Evolutionary conservation across 2,329 filamentous ascomycete species (phyloP), one percentile per base, ranked within the genome.

Genomic region (Nemania sp.): DNA sequence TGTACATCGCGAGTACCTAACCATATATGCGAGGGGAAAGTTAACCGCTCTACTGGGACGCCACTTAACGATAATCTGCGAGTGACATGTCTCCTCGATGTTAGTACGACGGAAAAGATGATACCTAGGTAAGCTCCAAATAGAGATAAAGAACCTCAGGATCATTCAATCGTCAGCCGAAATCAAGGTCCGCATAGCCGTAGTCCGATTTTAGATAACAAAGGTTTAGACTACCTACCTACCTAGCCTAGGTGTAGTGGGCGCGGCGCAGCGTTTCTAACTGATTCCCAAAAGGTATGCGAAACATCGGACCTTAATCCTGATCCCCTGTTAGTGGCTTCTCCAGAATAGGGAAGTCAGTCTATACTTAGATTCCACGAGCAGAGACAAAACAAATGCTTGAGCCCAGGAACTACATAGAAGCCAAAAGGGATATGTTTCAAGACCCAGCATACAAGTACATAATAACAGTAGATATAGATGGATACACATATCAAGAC

Each of bases 321-420:
- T 32, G 8, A 26, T 47, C 29, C 41, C 41, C 41, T n/a, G 41
- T 45, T 60, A 41, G 32, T 66, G 57, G 57, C 57, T 29, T 61
- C 52, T 35, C 20, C 26, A 52, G 35, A 20, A 60, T 20, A 38
- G n/a, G 56, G 15, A 15, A 22, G 26, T 20, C n/a, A n/a, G 18
- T 59, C 55, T 59, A 61, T 57, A 52, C 63, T 61, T 56, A 38
- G 56, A 41, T 55, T 65, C 41, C 49, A 38, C 41, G 32, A 51
- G 26, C 43, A 35, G n/a, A 56, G 53, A 56, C 29, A 47, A 43
- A 43, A 52, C 32, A 57, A 41, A 45, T 5, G 4, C n/a, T 20
- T 45, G 18, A 6, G 15, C 41, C 41, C 3, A 35, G 32, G 11
- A 35, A 8, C 41, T 18, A 13, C 5, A n/a, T 18, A 45, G 10